Evolutionary conservation across 1,139 yeast species (phyloP).

Genomic region (Diutina scorzettiae): DNA sequence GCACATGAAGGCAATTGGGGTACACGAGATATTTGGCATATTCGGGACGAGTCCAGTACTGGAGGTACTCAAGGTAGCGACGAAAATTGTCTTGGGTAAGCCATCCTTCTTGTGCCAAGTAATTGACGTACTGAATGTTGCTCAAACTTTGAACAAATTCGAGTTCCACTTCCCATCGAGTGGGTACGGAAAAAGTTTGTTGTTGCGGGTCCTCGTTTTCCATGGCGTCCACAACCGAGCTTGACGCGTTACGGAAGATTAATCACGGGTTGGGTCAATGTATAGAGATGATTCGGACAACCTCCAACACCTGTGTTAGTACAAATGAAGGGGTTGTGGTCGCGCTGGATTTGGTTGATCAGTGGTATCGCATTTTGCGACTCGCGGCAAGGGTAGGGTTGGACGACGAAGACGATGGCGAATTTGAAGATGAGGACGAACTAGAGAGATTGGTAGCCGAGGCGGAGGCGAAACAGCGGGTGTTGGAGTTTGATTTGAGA

Average conservation of each 20-base stretch:
- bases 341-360: constrained; percentile 1
- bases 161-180: constrained; percentile 72
- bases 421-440: not conserved
- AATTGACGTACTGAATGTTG: constrained; percentile 64
- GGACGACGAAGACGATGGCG: not conserved
- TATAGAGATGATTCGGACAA: not conserved
- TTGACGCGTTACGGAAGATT: not conserved
- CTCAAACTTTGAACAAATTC: constrained; percentile 80
- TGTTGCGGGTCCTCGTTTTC: not conserved
- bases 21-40: constrained; percentile 57
- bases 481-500: not conserved
- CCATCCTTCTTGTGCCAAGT: constrained; percentile 62
- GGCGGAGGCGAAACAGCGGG: not conserved
- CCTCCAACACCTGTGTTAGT: not conserved
- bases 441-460: not conserved
- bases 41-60: constrained; percentile 63
- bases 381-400: not conserved
- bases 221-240: not conserved
- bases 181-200: constrained; percentile 29
- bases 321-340: constrained; percentile 1
- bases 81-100: constrained; percentile 50
- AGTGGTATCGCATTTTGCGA: constrained; percentile 4
- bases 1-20: constrained; percentile 61
- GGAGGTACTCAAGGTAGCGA: constrained; percentile 53
- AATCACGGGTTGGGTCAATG: not conserved